These are phyloP conservation scores for Coemansia sp. DNA, from an alignment of 192 early-diverging fungal species.

Conservation along the genomic window DNA sequence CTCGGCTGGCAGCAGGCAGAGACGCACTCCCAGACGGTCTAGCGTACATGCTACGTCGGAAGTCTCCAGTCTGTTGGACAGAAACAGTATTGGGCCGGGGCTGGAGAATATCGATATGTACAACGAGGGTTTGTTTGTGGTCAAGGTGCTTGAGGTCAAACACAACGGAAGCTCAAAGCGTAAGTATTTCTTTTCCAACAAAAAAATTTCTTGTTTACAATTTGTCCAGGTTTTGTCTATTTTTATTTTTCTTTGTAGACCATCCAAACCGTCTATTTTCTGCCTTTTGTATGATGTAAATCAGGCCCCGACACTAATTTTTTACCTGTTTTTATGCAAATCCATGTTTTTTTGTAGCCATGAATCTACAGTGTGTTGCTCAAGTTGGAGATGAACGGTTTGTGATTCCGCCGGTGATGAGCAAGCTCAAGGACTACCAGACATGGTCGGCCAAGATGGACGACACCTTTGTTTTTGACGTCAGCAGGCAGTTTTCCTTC, in stretches of 20 bases:
- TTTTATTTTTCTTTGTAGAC: slow-evolving; percentile 4
- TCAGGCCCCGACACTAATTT: background rate
- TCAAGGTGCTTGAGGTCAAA: slow-evolving; percentile 48
- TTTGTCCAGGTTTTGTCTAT: background rate
- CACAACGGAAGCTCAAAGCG: slow-evolving; percentile 32
- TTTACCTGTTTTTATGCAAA: background rate
- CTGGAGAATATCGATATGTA: slow-evolving; percentile 14
- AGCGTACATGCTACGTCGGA: slow-evolving; percentile 33
- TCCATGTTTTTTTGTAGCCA: slow-evolving; percentile 14
- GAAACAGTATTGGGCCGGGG: background rate
- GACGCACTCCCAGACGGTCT: slow-evolving; percentile 33
- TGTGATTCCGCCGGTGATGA: slow-evolving; percentile 46
- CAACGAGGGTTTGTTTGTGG: slow-evolving; percentile 50
- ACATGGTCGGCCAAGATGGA: slow-evolving; percentile 47
- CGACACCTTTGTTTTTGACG: slow-evolving; percentile 56
- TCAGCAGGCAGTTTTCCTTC: slow-evolving; percentile 47
- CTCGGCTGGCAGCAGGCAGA: slow-evolving; percentile 44
- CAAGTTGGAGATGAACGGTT: slow-evolving; percentile 49
- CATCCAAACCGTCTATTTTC: slow-evolving; percentile 1
- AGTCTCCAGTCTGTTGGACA: slow-evolving; percentile 18
- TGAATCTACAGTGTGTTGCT: slow-evolving; percentile 53
- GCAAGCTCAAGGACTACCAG: slow-evolving; percentile 33
- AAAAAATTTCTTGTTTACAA: slow-evolving; percentile 8
- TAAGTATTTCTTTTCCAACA: slow-evolving; percentile 5
- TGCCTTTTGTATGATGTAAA: background rate